Evolutionary conservation across 768 basidiomycete species (phyloP).

Genomic region (Trametes villosa): DNA sequence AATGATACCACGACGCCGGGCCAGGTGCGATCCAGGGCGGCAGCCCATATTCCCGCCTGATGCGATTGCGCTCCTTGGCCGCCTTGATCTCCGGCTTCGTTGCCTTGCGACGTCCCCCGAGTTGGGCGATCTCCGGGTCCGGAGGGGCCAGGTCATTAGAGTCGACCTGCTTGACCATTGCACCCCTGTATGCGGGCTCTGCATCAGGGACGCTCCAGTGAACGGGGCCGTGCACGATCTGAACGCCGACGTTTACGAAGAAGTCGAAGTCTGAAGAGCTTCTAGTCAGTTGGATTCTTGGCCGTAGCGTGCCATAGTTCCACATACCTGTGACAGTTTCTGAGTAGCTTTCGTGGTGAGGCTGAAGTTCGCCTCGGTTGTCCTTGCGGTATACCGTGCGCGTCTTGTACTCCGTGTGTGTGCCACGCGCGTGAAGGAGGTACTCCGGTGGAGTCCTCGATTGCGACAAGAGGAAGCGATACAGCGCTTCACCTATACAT

Average conservation of each 20-base stretch:
- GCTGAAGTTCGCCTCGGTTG: conserved; percentile 38
- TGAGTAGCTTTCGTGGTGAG: conserved; percentile 54
- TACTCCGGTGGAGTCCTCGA: conserved; percentile 50
- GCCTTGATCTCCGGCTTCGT: conserved; percentile 46
- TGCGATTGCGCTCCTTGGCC: conserved; percentile 48
- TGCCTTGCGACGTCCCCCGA: conserved; percentile 41
- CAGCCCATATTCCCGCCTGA: conserved; percentile 52
- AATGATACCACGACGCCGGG: conserved; percentile 9
- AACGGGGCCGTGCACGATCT: conserved; percentile 43
- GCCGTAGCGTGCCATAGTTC: too few relatives aligned
- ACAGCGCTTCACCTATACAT: conserved; percentile 64
- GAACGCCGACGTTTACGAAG: conserved; percentile 54
- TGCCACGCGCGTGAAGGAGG: conserved; percentile 54
- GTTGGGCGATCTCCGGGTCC: conserved; percentile 1
- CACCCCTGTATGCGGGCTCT: conserved; percentile 67
- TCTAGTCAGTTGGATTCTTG: not conserved
- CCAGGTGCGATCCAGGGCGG: conserved; percentile 50
- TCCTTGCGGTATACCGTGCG: conserved; percentile 48
- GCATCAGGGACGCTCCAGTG: conserved; percentile 69
- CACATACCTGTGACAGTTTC: conserved; percentile 52
- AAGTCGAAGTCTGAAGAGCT: conserved; percentile 61
- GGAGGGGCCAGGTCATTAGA: conserved; percentile 16
- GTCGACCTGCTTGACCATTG: conserved; percentile 62
- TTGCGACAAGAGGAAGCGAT: conserved; percentile 71
- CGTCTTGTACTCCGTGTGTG: conserved; percentile 56